Base-by-base conservation (phyloP, 2,329 filamentous ascomycete genomes). In the Neocatenulostroma microsporum region DNA sequence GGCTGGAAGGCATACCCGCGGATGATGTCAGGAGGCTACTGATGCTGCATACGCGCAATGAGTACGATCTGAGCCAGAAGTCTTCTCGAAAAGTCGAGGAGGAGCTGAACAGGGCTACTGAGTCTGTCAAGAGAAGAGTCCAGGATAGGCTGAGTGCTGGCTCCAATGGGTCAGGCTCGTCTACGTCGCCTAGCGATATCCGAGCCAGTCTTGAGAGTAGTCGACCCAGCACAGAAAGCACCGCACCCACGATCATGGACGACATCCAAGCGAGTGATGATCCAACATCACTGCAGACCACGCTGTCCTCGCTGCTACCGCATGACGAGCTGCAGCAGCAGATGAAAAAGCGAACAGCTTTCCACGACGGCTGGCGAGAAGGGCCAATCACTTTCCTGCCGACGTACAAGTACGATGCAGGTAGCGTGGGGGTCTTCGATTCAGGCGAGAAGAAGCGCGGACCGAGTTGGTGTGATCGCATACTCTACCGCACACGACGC, bases 351-450 rank as follows among this genome's bases (percentile, higher is more conserved):
- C 74, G 77, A n/a, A 91, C 83, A 55, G 78, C 80, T 0, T 94
- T 98, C 44, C 77, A 94, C 41, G 84, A 94, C 44, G 89, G 88
- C 1, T 98, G 91, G 88, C 73, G 74, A 34, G 91, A 98, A 67
- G 91, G 88, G 0, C 71, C 78, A 1, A 88, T 98, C 38, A 76
- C 76, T 1, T 98, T 98, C 54, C 60, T 96, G 12, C 91, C 91
- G 2, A 93, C 91, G 0, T 98, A 98, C 62, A 98, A 98, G 60
- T 98, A 98, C 50, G 93, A 98, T 53, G 72, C 94, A 19, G 91
- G 91, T n/a, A 94, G 83, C 20, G 77, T 94, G 21, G 84, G 84
- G 2, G 74, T 87, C 20, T 98, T 95, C 57, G 93, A 98, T 62
- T 86, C 88, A 0, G 94, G 88, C 48, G 91, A 96, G 57, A 98